phyloP scores from a whole-genome alignment of 2,329 filamentous ascomycete genomes.

The Diaporthe batatas region DNA sequence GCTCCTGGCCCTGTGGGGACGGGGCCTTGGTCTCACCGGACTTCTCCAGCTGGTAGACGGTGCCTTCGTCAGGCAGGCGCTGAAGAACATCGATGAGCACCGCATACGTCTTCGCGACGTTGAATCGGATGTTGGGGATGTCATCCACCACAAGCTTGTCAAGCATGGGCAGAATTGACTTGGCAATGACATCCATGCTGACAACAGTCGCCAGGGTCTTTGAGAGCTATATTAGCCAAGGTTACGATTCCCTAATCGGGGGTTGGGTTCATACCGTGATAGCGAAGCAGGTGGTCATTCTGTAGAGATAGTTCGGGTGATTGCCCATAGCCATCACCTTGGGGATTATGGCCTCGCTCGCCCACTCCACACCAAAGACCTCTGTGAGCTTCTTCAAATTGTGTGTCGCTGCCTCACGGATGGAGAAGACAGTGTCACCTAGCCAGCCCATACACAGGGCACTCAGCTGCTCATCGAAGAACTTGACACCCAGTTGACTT shows the following conservation, averaged over 20 bases:
- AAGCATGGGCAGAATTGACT: slow-evolving; percentile 94
- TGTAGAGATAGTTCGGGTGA: slow-evolving; percentile 98
- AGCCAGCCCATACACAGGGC: slow-evolving; percentile 98
- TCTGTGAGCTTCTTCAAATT: slow-evolving; percentile 99
- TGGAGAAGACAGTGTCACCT: slow-evolving; percentile 98
- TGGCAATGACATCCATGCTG: slow-evolving; percentile 91
- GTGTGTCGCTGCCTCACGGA: slow-evolving; percentile 95
- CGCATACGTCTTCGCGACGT: slow-evolving; percentile 97
- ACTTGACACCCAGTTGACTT: slow-evolving; percentile 94
- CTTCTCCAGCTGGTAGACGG: slow-evolving; percentile 87
- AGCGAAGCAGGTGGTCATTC: slow-evolving; percentile 99
- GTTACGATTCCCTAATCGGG: slow-evolving; percentile 46
- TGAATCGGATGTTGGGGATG: slow-evolving; percentile 99
- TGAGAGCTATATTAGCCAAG: slow-evolving; percentile 30
- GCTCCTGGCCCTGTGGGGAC: slow-evolving; percentile 79
- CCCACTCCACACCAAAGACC: slow-evolving; percentile 98
- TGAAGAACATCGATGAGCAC: slow-evolving; percentile 92
- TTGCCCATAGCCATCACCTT: slow-evolving; percentile 99
- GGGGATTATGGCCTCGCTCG: slow-evolving; percentile 94
- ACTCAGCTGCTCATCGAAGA: slow-evolving; percentile 98
- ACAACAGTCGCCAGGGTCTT: slow-evolving; percentile 95
- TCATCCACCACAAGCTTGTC: slow-evolving; percentile 94
- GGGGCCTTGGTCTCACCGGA: slow-evolving; percentile 72
- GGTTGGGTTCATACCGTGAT: slow-evolving; percentile 80
- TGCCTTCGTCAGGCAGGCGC: slow-evolving; percentile 89